phyloP scores from a whole-genome alignment of 164 flowering plant genomes.

The Vitis rupestris region DNA sequence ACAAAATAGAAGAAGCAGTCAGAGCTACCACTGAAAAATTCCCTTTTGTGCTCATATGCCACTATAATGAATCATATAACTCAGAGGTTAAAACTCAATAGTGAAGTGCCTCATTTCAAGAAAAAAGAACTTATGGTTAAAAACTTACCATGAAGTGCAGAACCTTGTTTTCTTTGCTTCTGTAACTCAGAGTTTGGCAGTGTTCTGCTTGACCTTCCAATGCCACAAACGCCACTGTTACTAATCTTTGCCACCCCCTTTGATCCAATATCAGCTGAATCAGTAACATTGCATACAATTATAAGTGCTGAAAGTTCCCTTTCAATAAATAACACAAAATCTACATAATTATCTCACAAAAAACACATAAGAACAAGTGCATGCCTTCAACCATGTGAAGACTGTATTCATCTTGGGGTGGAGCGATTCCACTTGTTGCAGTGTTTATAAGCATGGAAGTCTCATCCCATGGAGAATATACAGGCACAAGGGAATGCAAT shows the following conservation, averaged over 20 bases:
- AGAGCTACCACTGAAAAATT: too few species aligned
- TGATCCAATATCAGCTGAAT: conserved; percentile 65
- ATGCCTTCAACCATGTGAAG: conserved; percentile 56
- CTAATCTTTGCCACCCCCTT: conserved; percentile 32
- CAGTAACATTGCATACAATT: conserved; percentile 33
- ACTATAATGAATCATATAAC: neutral
- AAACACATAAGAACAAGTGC: conserved; percentile 16
- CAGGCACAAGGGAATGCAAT: conserved; percentile 43
- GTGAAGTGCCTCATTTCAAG: neutral
- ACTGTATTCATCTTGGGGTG: conserved; percentile 52
- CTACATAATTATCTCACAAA: neutral
- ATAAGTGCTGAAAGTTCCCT: conserved; percentile 26
- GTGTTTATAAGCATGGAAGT: conserved; percentile 44
- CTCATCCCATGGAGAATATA: conserved; percentile 65
- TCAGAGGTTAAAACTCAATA: neutral
- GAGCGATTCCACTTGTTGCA: conserved; percentile 36
- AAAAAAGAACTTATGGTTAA: neutral
- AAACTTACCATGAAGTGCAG: conserved; percentile 51
- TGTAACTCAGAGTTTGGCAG: conserved; percentile 31
- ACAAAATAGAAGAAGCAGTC: too few species aligned
- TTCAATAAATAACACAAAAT: neutral
- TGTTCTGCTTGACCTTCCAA: conserved; percentile 41
- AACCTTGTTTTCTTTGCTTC: conserved; percentile 45
- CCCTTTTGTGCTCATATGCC: too few species aligned
- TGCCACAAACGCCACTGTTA: conserved; percentile 31